A percentile compares a stretch with the other conserved stretches of the same genome.
Conservation (phyloP, 2,329 filamentous ascomycete genomes). For the Pestalotiopsis sp. region DNA sequence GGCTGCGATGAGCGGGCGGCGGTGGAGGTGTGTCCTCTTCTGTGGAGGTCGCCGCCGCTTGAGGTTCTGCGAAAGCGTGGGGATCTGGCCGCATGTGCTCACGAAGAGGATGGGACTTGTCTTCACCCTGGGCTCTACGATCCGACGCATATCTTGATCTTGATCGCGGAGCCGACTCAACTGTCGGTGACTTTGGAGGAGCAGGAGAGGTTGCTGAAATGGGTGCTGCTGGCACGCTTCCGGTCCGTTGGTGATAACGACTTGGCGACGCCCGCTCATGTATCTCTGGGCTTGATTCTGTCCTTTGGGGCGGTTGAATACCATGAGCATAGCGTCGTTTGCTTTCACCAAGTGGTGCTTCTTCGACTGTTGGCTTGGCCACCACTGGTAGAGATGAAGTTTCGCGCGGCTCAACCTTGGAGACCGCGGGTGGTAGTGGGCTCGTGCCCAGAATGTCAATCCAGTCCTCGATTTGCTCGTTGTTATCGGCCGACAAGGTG, state of each 20-base stretch:
- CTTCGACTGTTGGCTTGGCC: constrained; percentile 25
- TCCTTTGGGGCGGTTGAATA: constrained; percentile 23
- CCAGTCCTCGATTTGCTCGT: constrained; percentile 83
- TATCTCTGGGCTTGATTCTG: constrained; percentile 17
- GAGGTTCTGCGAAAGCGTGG: constrained; percentile 31
- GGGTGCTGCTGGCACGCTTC: constrained; percentile 31
- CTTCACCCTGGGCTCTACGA: constrained; percentile 10
- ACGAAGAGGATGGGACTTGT: constrained; percentile 11
- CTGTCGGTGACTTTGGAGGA: constrained; percentile 40
- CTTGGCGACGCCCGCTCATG: constrained; percentile 37
- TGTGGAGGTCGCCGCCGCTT: constrained; percentile 33
- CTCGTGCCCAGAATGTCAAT: constrained; percentile 69
- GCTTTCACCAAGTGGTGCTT: constrained; percentile 41
- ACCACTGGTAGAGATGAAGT: constrained; percentile 24
- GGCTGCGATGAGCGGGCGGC: constrained; percentile 54
- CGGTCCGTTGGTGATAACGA: constrained; percentile 33
- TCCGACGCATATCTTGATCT: constrained; percentile 17
- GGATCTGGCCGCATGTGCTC: constrained; percentile 22
- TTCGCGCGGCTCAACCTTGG: constrained; percentile 30
- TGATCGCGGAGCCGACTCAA: constrained; percentile 29
- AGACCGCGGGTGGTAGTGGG: constrained; percentile 49
- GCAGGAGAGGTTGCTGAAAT: constrained; percentile 23
- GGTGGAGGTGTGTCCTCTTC: constrained; percentile 41
- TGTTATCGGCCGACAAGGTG: constrained; percentile 73
- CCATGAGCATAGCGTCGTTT: constrained; percentile 23